Base-by-base conservation (phyloP, 75 land plant species). In the Picea glauca region DNA sequence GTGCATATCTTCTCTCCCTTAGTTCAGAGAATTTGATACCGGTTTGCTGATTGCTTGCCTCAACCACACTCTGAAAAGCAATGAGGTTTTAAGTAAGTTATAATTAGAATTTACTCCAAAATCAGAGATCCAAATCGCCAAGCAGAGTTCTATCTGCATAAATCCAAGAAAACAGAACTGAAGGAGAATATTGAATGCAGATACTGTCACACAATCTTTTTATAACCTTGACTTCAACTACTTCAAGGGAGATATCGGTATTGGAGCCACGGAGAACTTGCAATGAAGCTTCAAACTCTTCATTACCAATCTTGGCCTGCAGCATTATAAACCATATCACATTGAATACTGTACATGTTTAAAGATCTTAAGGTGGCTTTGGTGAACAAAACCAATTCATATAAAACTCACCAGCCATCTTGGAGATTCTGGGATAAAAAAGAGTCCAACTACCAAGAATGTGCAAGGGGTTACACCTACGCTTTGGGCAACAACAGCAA, bases 401-500 rank as follows among this genome's bases (percentile, higher is more conserved):
- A 13, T 73, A 33, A 77, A 82, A 77, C 82, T 43, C 85, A 96
- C 98, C 89, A 95, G 92, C 98, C 98, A 95, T 83, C 98, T 89
- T 20, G 98, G 98, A 17, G 94, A 93, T 73, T 95, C 96, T 26
- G 98, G 96, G 32, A 91, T 83, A 58, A 93, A 83, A 57, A 82
- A 86, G 9, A 95, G 91, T 14, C 98, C 98, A 26, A 91, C 12
- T 54, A 93, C 78, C 62, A 90, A 79, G n/a, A 87, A 23, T 35
- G 84, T 12, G 67, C 91, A 90, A 8, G 98, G 98, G 13, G 86
- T 15, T 43, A 90, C 38, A 58, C 98, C 98, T 95, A 80, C 77
- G 82, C 21, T 50, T 50, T 50, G 56, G 56, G 56, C 1, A 50
- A 50, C 11, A 50, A 50, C 11, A 50, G 12, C 1, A 50, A 50